These are phyloP conservation scores for Colletotrichum filicis DNA, from an alignment of 2,329 filamentous ascomycete species.

Conservation along the genomic window DNA sequence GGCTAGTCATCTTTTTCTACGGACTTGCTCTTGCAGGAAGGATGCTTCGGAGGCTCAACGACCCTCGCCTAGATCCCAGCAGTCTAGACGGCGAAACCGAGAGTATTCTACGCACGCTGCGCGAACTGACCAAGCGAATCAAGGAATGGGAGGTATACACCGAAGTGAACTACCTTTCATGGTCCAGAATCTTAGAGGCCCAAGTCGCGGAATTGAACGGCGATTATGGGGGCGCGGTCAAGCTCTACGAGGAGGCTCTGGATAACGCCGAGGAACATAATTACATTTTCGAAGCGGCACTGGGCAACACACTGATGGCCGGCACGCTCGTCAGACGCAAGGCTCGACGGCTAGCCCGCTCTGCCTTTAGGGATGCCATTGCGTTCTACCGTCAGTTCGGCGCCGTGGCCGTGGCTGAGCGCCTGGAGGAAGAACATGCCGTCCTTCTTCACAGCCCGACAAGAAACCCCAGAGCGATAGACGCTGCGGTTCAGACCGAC, in stretches of 20 bases:
- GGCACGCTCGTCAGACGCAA: conserved; percentile 75
- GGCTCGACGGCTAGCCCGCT: conserved; percentile 74
- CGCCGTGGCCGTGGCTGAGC: conserved; percentile 74
- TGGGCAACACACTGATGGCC: conserved; percentile 79
- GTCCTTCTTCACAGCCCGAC: conserved; percentile 73
- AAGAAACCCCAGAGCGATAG: conserved; percentile 67
- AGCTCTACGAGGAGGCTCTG: conserved; percentile 75
- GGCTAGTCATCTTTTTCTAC: conserved; percentile 69
- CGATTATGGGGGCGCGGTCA: conserved; percentile 68
- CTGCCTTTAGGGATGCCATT: conserved; percentile 75
- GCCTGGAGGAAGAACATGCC: conserved; percentile 75
- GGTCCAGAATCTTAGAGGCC: conserved; percentile 75
- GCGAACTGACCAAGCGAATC: conserved; percentile 68
- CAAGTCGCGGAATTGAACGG: conserved; percentile 72
- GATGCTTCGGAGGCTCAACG: conserved; percentile 60
- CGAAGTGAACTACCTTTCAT: conserved; percentile 77
- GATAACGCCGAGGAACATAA: conserved; percentile 77
- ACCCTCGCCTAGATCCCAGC: conserved; percentile 55
- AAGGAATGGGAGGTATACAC: conserved; percentile 72
- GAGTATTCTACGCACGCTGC: conserved; percentile 64
- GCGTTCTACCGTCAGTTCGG: conserved; percentile 76
- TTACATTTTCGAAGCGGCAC: conserved; percentile 77
- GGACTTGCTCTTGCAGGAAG: conserved; percentile 66
- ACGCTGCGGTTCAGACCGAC: conserved; percentile 77
- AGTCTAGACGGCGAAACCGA: conserved; percentile 55